Conservation (phyloP, 2,329 filamentous ascomycete species). For the Pyricularia sp. region DNA sequence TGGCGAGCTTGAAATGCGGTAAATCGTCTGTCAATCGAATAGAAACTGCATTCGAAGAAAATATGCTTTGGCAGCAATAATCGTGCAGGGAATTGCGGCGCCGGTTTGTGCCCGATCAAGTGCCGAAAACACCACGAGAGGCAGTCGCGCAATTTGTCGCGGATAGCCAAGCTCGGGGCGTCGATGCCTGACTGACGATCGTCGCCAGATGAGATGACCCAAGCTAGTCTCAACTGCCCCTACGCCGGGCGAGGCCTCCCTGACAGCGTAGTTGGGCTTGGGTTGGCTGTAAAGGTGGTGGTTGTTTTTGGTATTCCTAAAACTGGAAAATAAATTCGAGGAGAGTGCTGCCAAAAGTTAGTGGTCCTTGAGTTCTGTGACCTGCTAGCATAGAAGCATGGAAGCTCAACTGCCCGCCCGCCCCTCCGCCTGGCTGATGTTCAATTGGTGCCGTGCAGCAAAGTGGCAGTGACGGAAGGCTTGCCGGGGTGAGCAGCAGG, state of each 20-base stretch:
- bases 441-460: background rate
- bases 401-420: background rate
- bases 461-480: background rate
- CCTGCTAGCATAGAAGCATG: background rate
- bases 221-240: background rate
- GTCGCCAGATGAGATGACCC: background rate
- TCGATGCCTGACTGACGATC: background rate
- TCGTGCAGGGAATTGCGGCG: background rate
- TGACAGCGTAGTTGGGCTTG: background rate
- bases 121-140: background rate
- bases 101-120: background rate
- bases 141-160: background rate
- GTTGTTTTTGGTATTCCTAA: background rate
- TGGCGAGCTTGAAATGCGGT: background rate
- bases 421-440: background rate
- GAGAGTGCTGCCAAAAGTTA: background rate
- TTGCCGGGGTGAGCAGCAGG: background rate
- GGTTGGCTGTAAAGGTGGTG: background rate
- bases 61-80: background rate
- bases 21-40: background rate
- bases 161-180: background rate
- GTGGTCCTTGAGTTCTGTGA: background rate
- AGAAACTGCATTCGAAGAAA: background rate
- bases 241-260: conserved; percentile 1
- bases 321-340: background rate